Evolutionary conservation across 768 basidiomycete genomes (phyloP).

Genomic region (Hysterangium stoloniferum): DNA sequence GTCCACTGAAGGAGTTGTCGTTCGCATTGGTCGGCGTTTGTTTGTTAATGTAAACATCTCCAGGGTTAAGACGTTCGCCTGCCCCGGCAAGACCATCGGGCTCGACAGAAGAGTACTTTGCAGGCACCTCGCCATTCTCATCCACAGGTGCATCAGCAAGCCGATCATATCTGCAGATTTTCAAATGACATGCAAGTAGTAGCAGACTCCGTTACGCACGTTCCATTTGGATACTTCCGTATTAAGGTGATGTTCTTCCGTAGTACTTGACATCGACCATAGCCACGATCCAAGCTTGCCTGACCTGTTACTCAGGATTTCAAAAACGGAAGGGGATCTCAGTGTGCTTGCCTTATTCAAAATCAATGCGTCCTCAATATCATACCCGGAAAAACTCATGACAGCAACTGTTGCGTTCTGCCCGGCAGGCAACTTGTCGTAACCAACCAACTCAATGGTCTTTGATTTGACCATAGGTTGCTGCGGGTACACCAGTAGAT

Average conservation of each 20-base stretch:
- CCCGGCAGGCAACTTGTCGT: constrained; percentile 93
- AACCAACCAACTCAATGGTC: constrained; percentile 94
- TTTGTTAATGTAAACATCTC: constrained; percentile 94
- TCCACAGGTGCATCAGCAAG: constrained; percentile 87
- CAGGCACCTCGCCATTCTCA: constrained; percentile 69
- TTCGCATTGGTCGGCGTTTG: constrained; percentile 93
- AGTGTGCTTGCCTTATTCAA: constrained; percentile 65
- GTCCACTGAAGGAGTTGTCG: constrained; percentile 81
- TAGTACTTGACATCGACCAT: constrained; percentile 95
- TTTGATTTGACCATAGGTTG: constrained; percentile 99
- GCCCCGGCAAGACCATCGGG: constrained; percentile 90
- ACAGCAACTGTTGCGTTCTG: constrained; percentile 98
- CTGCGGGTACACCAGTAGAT: constrained; percentile 95
- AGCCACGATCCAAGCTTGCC: constrained; percentile 95
- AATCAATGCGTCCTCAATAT: constrained; percentile 98
- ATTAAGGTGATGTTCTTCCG: constrained; percentile 93
- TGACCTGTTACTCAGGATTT: too few species aligned
- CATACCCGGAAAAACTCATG: constrained; percentile 99
- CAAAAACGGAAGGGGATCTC: not conserved
- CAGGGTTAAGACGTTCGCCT: constrained; percentile 88
- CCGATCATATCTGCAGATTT: constrained; percentile 67
- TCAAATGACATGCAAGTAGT: not conserved
- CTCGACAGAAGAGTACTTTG: constrained; percentile 88
- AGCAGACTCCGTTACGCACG: constrained; percentile 46
- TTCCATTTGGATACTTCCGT: constrained; percentile 94